Evolutionary conservation across 352 stramenopile genomes (phyloP).

Genomic region (Pythium diclinum): DNA sequence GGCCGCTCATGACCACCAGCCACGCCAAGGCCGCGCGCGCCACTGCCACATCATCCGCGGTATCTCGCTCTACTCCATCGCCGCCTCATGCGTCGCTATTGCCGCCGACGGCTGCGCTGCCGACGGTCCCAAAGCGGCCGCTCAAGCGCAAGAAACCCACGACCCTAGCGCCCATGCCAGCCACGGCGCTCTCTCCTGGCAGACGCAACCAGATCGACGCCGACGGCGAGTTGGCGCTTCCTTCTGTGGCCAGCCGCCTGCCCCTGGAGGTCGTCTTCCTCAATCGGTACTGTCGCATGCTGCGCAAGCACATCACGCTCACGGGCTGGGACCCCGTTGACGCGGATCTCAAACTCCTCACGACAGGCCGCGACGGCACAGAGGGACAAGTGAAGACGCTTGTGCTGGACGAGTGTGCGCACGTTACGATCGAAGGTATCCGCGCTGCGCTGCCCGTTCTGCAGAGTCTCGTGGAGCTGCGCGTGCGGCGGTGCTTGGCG

Average conservation of each 20-base stretch:
- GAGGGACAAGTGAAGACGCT: conserved; percentile 27
- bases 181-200: background rate
- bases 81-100: background rate
- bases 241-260: conserved; percentile 7
- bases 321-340: conserved; percentile 53
- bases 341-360: conserved; percentile 34
- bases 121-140: background rate
- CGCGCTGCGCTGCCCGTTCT: conserved; percentile 7
- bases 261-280: conserved; percentile 42
- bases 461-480: conserved; percentile 13
- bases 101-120: background rate
- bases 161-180: conserved; percentile 20
- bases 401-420: conserved; percentile 29
- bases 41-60: background rate
- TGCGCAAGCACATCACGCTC: conserved; percentile 48
- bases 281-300: conserved; percentile 29
- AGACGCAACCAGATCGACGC: conserved; percentile 16
- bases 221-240: background rate
- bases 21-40: conserved; percentile 2
- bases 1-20: conserved; percentile 16
- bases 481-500: conserved; percentile 25
- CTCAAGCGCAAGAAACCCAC: conserved; percentile 19
- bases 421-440: conserved; percentile 23
- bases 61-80: background rate
- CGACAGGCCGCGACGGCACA: conserved; percentile 12